phyloP scores from a whole-genome alignment of 768 basidiomycete species.

The Lentinula sp. region DNA sequence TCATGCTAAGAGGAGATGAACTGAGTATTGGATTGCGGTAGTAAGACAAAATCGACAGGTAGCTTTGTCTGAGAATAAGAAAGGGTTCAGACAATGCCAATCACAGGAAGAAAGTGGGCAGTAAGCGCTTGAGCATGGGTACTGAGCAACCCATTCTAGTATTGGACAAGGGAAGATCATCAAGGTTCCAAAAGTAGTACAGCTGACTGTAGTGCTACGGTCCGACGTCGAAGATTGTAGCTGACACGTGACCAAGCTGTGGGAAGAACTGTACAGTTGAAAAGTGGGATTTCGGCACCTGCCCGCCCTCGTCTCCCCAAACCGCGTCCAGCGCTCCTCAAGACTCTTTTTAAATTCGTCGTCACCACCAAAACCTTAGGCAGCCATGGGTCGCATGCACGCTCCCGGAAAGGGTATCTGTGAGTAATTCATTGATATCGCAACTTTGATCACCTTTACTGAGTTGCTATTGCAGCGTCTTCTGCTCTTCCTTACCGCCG shows the following conservation, averaged over 20 bases:
- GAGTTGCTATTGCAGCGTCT: conserved; percentile 45
- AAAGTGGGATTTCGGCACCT: neutral
- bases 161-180: too few species aligned
- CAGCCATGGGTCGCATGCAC: conserved; percentile 95
- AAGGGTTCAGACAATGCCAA: too few species aligned
- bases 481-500: conserved; percentile 98
- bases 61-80: too few species aligned
- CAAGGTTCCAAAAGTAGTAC: too few species aligned
- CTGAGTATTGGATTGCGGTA: neutral
- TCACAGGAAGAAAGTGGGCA: too few species aligned
- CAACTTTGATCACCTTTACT: conserved; percentile 3
- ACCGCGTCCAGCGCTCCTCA: conserved; percentile 1
- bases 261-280: neutral
- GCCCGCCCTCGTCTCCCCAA: too few species aligned
- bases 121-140: too few species aligned
- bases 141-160: too few species aligned
- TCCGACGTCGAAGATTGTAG: too few species aligned
- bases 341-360: conserved; percentile 4
- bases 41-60: too few species aligned
- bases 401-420: conserved; percentile 99
- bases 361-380: conserved; percentile 12
- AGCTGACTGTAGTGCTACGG: too few species aligned
- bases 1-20: neutral
- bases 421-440: conserved; percentile 36
- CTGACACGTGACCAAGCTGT: neutral